Base-by-base conservation (phyloP, 352 stramenopile genomes). In the Phytophthora sp. region DNA sequence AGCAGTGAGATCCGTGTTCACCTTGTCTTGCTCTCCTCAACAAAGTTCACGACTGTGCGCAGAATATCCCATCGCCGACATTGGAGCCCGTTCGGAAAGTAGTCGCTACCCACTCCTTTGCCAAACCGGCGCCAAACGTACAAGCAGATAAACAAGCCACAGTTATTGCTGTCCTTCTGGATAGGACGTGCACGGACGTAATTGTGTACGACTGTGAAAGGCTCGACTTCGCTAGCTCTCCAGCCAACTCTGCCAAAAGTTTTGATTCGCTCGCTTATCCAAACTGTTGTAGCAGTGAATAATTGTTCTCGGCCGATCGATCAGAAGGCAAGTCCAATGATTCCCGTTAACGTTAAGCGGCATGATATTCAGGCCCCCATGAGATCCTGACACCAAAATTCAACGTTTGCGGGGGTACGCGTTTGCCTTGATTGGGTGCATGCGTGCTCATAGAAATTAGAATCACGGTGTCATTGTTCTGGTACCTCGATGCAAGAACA, bases 201-300 rank as follows among this genome's bases (percentile, higher is more conserved):
- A 54, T 26, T 11, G 2, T 18, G 46, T 39, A 39, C 26, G 46
- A 5, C 7, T n/a, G 7, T 1, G 26, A 11, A 26, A 39, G 46
- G 3, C 29, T 33, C 12, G 7, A 12, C 29, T 11, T 33, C 29
- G 29, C 7, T 33, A 33, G 7, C 29, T 3, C 46, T 18, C 27
- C 27, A 4, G 26, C 27, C 36, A 59, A 8, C n/a, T 50, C 52
- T 11, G 23, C 16, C 7, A 59, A 31, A 50, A 27, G 12, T 41
- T 59, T 7, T 50, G 52, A 12, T 59, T 41, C 3, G 36, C 18
- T 11, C 52, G 52, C 52, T 59, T 59, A 11, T 47, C 26, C 1
- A 59, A 33, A 18, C 38, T 59, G 26, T 59, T 38, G 52, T 59
- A 59, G 38, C 36, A 59, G 36, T 59, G 50, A 21, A 59, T 50